A percentile compares a stretch with the other conserved stretches of the same genome.
Conservation (phyloP, 1,284 basidiomycete species). For the Filobasidium uniguttulatum region DNA sequence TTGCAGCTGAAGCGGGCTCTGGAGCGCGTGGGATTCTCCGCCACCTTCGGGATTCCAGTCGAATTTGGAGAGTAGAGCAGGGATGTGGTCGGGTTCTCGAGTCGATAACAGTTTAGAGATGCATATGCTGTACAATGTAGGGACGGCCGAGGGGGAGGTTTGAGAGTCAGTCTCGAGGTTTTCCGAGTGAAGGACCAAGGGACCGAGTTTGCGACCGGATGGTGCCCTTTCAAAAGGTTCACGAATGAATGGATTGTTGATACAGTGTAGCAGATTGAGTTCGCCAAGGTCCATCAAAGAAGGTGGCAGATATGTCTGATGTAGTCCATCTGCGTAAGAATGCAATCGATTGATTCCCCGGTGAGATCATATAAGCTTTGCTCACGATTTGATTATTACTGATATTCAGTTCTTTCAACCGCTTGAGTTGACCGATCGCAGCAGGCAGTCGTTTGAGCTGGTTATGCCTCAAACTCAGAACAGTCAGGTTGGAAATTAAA, state of each 20-base stretch:
- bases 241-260: constrained; percentile 11
- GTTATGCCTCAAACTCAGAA: constrained; percentile 28
- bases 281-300: constrained; percentile 27
- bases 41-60: constrained; percentile 22
- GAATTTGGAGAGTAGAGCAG: constrained; percentile 28
- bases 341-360: too few species aligned
- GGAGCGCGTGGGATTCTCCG: constrained; percentile 18
- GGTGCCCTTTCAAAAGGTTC: not conserved
- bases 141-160: constrained; percentile 14
- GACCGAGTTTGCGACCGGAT: constrained; percentile 15
- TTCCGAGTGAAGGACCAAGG: constrained; percentile 14
- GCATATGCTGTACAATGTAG: constrained; percentile 24
- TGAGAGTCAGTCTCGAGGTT: too few species aligned
- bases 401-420: constrained; percentile 33
- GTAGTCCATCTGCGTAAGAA: too few species aligned
- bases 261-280: constrained; percentile 9
- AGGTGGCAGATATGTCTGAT: constrained; percentile 24
- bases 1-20: constrained; percentile 14
- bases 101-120: constrained; percentile 28
- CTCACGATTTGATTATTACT: constrained; percentile 33
- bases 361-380: not conserved
- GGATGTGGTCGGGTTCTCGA: constrained; percentile 20
- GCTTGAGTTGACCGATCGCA: constrained; percentile 29
- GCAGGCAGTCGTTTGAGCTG: constrained; percentile 27
- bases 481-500: constrained; percentile 29